These are phyloP conservation scores for Triticum dicoccoides DNA, from an alignment of 176 grass and related monocot genomes.

Conservation along the genomic window DNA sequence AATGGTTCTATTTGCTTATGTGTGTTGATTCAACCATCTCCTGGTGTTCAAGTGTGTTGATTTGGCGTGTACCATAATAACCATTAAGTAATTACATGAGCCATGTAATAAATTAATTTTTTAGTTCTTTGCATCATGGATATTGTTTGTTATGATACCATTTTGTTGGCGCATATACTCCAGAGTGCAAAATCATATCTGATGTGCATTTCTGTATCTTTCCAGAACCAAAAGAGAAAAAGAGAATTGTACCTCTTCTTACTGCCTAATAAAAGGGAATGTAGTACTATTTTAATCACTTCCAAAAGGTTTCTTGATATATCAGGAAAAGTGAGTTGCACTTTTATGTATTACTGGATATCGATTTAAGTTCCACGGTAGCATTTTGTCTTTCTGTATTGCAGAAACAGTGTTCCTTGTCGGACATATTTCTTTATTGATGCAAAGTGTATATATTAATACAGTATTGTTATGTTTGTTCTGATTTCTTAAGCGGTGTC, in stretches of 20 bases:
- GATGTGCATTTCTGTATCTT: background rate
- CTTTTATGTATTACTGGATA: background rate
- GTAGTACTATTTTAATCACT: background rate
- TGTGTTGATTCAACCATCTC: too few relatives aligned
- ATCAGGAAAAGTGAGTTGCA: background rate
- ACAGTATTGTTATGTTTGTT: background rate
- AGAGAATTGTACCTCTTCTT: background rate
- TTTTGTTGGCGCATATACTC: background rate
- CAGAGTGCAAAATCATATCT: background rate
- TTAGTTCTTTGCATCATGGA: too few relatives aligned
- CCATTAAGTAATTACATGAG: too few relatives aligned
- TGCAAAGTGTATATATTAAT: background rate
- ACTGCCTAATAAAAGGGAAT: background rate
- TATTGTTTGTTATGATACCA: too few relatives aligned
- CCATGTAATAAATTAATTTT: too few relatives aligned
- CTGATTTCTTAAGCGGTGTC: background rate
- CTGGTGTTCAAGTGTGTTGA: too few relatives aligned
- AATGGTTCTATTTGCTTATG: too few relatives aligned
- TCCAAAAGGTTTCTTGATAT: slow-evolving; percentile 8
- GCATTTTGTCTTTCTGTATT: background rate
- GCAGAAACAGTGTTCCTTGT: background rate
- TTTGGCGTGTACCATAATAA: too few relatives aligned
- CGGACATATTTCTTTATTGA: background rate
- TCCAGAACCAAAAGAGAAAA: background rate
- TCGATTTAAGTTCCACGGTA: background rate